Conservation (phyloP, 2,329 filamentous ascomycete species). For the Exophiala sp. region DNA sequence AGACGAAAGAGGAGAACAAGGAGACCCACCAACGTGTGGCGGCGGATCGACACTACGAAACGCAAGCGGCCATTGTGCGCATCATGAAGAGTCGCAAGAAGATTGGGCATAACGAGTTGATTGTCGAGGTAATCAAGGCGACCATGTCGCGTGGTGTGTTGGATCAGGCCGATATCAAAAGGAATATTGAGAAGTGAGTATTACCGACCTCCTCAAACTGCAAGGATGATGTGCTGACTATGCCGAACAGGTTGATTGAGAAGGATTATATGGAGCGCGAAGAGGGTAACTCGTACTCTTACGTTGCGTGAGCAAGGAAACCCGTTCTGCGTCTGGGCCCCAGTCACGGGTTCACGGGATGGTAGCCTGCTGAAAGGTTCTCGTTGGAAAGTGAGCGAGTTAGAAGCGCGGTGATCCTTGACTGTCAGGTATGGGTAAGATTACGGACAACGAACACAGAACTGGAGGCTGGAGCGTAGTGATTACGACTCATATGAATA, state of each 20-base stretch:
- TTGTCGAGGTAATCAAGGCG: slow-evolving; percentile 86
- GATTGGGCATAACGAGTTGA: slow-evolving; percentile 80
- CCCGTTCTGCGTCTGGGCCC: too few species aligned
- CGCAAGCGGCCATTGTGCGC: slow-evolving; percentile 90
- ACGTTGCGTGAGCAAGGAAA: slow-evolving; percentile 55
- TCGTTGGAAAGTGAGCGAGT: too few species aligned
- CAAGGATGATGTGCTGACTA: neutral
- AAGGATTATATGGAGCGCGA: slow-evolving; percentile 89
- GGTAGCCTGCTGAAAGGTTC: too few species aligned
- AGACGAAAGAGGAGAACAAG: slow-evolving; percentile 92
- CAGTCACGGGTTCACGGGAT: too few species aligned
- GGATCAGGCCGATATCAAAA: slow-evolving; percentile 85
- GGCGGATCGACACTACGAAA: slow-evolving; percentile 90
- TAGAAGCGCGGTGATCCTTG: too few species aligned
- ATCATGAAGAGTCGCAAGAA: slow-evolving; percentile 95
- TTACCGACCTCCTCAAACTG: neutral
- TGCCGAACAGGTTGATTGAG: slow-evolving; percentile 68
- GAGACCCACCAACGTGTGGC: slow-evolving; percentile 87
- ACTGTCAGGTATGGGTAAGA: too few species aligned
- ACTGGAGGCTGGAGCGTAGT: too few species aligned
- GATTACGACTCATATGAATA: too few species aligned
- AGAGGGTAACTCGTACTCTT: slow-evolving; percentile 65
- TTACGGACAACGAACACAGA: too few species aligned
- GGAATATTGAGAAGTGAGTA: slow-evolving; percentile 90
- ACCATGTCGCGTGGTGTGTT: slow-evolving; percentile 83